Percentiles rank a stretch among this genome's conserved stretches.
Conservation (phyloP, 2,329 filamentous ascomycete genomes). For the Sporothrix euskadiensis region DNA sequence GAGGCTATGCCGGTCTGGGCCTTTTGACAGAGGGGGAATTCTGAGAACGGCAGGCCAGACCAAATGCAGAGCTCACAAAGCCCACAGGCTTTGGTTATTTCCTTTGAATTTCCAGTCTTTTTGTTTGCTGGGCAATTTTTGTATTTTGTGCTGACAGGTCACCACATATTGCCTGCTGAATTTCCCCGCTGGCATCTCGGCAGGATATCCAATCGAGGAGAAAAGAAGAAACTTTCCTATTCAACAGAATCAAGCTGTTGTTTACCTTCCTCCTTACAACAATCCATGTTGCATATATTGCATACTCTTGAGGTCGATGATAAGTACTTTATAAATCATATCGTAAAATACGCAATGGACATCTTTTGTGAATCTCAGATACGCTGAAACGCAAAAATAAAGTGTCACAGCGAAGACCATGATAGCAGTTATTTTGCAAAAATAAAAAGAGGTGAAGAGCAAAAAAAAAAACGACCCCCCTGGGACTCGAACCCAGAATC, state of each 20-base stretch:
- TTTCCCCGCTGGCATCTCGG: background rate
- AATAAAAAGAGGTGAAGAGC: constrained; percentile 28
- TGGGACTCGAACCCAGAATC: constrained; percentile 36
- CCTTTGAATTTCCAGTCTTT: background rate
- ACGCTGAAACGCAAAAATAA: background rate
- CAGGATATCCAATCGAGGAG: background rate
- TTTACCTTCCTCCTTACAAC: no score
- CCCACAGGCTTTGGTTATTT: background rate
- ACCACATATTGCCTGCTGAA: background rate
- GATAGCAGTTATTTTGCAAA: background rate
- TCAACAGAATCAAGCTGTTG: no score
- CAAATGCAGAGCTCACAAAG: background rate
- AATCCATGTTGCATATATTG: no score
- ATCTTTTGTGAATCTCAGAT: no score
- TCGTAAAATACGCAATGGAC: no score
- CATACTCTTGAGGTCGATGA: no score
- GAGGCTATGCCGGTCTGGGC: constrained; percentile 7
- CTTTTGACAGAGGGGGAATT: background rate
- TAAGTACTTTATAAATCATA: no score
- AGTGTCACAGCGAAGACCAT: background rate
- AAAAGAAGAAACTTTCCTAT: background rate
- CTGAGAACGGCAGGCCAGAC: no score
- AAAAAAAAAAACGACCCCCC: constrained; percentile 40
- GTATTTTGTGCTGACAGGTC: background rate
- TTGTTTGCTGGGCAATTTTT: background rate